Percentiles rank a stretch among this genome's conserved stretches.
These are phyloP conservation scores for Emiliania huxleyi DNA, from an alignment of 78 protist genomes.

Conservation along the genomic window DNA sequence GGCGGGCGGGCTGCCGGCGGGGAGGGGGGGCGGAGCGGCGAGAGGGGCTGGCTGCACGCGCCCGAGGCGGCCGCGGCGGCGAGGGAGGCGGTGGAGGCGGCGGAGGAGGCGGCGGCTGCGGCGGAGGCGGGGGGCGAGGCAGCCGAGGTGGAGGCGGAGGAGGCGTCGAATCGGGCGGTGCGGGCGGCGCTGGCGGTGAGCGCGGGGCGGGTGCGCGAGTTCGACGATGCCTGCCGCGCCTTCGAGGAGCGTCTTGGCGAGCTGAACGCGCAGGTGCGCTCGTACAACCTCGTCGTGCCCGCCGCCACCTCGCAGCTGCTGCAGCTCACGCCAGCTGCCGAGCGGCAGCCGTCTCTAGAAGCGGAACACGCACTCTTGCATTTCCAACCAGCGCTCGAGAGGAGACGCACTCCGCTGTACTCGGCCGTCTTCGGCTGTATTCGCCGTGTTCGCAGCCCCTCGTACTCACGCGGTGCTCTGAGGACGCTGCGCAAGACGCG, in stretches of 20 bases:
- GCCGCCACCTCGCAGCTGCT: neutral
- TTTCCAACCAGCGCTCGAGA: no score
- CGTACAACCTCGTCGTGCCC: neutral
- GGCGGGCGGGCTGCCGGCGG: neutral
- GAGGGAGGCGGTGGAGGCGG: neutral
- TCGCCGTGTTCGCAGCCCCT: no score
- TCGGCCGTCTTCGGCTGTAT: no score
- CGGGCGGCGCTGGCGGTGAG: neutral
- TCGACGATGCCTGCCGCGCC: neutral
- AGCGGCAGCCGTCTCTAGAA: neutral
- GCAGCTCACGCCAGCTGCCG: neutral
- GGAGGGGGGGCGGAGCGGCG: neutral
- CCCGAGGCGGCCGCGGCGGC: no score
- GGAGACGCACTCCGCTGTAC: no score
- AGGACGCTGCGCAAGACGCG: no score
- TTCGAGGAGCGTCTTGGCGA: neutral
- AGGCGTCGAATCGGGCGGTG: neutral
- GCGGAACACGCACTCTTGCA: neutral
- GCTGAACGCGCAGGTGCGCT: neutral
- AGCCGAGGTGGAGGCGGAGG: neutral
- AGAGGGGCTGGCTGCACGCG: neutral
- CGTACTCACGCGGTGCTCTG: no score
- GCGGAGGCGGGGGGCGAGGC: neutral
- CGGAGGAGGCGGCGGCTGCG: neutral
- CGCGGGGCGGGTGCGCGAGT: neutral